Evolutionary conservation across 306 rosid species (phyloP).

Genomic region (Trifolium subterraneum): DNA sequence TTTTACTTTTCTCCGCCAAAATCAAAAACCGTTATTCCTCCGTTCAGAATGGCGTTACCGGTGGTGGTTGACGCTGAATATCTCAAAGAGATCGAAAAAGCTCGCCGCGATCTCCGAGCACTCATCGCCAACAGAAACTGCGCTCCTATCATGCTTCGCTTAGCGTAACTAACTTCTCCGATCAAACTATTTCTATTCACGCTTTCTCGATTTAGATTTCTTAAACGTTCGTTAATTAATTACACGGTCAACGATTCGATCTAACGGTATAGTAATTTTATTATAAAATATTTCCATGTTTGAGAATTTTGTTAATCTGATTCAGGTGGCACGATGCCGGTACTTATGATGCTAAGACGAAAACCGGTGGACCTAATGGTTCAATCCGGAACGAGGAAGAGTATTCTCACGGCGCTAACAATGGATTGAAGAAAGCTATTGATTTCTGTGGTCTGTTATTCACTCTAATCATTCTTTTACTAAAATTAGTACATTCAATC

Average conservation of each 20-base stretch:
- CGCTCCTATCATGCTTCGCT: slow-evolving; percentile 93
- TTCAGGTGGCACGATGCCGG: slow-evolving; percentile 98
- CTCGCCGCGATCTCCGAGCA: slow-evolving; percentile 92
- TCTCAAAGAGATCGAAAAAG: slow-evolving; percentile 74
- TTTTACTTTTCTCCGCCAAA: slow-evolving; percentile 6
- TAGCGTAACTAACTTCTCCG: slow-evolving; percentile 69
- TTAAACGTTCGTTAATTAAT: neutral
- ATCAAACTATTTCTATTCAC: neutral
- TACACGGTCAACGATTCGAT: slow-evolving; percentile 37
- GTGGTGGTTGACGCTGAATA: slow-evolving; percentile 74
- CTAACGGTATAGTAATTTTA: neutral
- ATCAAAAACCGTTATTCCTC: slow-evolving; percentile 3
- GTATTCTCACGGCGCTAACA: slow-evolving; percentile 78
- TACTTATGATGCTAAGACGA: slow-evolving; percentile 73
- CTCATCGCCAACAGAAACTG: slow-evolving; percentile 83
- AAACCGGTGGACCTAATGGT: slow-evolving; percentile 91
- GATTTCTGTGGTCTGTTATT: slow-evolving; percentile 70
- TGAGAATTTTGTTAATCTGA: neutral
- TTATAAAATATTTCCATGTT: neutral
- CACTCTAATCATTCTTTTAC: neutral
- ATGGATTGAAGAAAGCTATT: slow-evolving; percentile 85
- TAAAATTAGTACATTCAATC: neutral
- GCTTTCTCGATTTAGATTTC: neutral
- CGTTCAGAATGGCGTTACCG: slow-evolving; percentile 65
- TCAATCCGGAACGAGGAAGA: slow-evolving; percentile 90